Evolutionary conservation across 805 yeast species (phyloP).

Genomic region (Cyberlindnera japonica): DNA sequence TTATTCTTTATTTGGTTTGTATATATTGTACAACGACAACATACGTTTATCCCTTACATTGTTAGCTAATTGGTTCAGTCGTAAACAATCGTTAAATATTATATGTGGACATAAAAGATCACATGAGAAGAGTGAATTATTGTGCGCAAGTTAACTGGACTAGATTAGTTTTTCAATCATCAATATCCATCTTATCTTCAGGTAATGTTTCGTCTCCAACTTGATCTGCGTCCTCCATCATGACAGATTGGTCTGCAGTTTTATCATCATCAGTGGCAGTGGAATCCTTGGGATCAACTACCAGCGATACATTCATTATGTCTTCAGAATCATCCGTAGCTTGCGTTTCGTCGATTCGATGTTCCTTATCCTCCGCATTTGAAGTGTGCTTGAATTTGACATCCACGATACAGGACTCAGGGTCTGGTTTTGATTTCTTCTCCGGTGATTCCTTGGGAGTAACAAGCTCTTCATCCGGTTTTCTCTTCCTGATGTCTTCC

Average conservation of each 20-base stretch:
- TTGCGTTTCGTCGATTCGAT: too few relatives aligned
- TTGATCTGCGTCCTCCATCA: constrained; percentile 13
- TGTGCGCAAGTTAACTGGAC: too few relatives aligned
- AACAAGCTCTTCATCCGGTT: constrained; percentile 3
- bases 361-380: too few relatives aligned
- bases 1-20: constrained; percentile 12
- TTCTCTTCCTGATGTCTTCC: constrained; percentile 3
- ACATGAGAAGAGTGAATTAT: too few relatives aligned
- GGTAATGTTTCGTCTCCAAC: constrained; percentile 18
- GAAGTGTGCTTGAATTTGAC: too few relatives aligned
- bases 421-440: constrained; percentile 18
- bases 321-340: too few relatives aligned
- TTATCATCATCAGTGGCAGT: background rate
- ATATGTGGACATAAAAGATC: too few relatives aligned
- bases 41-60: constrained; percentile 11
- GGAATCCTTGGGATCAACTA: too few relatives aligned
- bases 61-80: background rate
- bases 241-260: background rate
- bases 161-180: too few relatives aligned
- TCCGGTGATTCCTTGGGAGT: constrained; percentile 18
- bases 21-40: constrained; percentile 14
- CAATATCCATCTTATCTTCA: constrained; percentile 26
- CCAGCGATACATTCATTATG: constrained; percentile 3
- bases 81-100: constrained; percentile 1
- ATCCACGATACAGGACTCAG: too few relatives aligned